A percentile compares a stretch with the other conserved stretches of the same genome.
phyloP scores from a whole-genome alignment of 2,329 filamentous ascomycete genomes.

The Talaromyces piceae region DNA sequence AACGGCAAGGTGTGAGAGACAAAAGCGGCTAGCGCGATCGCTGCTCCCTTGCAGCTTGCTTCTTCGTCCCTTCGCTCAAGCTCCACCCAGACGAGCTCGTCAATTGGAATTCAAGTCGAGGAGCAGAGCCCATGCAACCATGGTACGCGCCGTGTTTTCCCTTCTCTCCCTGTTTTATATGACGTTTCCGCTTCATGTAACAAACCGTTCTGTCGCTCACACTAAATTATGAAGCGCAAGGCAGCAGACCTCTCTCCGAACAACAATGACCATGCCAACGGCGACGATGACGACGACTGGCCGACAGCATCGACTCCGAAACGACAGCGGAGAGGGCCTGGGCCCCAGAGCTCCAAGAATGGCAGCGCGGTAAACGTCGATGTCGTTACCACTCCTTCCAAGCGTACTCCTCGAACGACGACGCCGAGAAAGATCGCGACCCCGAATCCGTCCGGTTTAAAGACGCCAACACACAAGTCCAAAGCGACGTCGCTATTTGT shows the following conservation, averaged over 20 bases:
- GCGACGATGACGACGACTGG: conserved; percentile 23
- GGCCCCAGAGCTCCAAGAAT: neutral
- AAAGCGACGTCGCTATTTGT: conserved; percentile 33
- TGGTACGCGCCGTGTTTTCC: conserved; percentile 9
- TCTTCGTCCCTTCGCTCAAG: neutral
- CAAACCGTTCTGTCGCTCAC: neutral
- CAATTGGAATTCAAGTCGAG: neutral
- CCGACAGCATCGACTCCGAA: conserved; percentile 33
- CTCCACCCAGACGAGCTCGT: neutral
- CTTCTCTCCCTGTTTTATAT: no score
- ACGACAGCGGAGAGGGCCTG: conserved; percentile 24
- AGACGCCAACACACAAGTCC: conserved; percentile 30
- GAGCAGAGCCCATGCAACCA: conserved; percentile 2
- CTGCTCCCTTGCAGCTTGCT: conserved; percentile 9
- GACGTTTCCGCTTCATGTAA: neutral
- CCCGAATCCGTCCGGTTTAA: conserved; percentile 23
- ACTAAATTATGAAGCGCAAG: conserved; percentile 35
- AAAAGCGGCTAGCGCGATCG: neutral
- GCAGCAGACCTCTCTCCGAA: conserved; percentile 24
- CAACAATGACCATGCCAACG: conserved; percentile 18
- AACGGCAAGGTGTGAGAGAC: neutral
- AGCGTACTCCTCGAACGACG: conserved; percentile 20
- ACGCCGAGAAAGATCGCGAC: conserved; percentile 26
- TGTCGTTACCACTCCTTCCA: conserved; percentile 21
- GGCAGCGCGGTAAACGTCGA: conserved; percentile 17